A percentile compares a stretch with the other conserved stretches of the same genome.
Conservation (phyloP, 2,329 filamentous ascomycete species). For the Dactylellina leptospora region DNA sequence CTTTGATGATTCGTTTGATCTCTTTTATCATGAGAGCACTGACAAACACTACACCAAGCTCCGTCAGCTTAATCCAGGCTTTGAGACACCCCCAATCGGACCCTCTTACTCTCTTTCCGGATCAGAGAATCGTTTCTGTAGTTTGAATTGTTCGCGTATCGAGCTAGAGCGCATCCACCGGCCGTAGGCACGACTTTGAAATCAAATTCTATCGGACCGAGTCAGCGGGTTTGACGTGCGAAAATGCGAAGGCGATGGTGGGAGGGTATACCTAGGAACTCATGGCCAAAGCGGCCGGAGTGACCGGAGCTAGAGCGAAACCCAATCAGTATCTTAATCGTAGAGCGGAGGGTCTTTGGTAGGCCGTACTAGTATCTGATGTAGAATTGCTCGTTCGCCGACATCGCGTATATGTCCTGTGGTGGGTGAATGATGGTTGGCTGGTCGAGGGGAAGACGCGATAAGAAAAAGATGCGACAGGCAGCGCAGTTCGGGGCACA, state of each 20-base stretch:
- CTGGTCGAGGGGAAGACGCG: slow-evolving; percentile 45
- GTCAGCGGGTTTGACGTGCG: slow-evolving; percentile 12
- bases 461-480: slow-evolving; percentile 27
- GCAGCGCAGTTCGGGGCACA: slow-evolving; percentile 32
- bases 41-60: slow-evolving; percentile 78
- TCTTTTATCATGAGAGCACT: slow-evolving; percentile 89
- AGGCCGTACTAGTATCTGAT: slow-evolving; percentile 88
- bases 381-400: slow-evolving; percentile 86
- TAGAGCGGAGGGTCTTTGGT: slow-evolving; percentile 51
- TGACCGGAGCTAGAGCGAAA: slow-evolving; percentile 80
- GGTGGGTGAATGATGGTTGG: background rate
- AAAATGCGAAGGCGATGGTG: background rate
- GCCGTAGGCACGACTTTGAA: slow-evolving; percentile 87
- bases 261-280: slow-evolving; percentile 81
- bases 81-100: background rate
- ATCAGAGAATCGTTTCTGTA: slow-evolving; percentile 99
- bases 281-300: slow-evolving; percentile 95
- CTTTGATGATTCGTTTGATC: slow-evolving; percentile 96
- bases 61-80: too few relatives aligned
- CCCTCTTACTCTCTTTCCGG: slow-evolving; percentile 90
- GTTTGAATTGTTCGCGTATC: slow-evolving; percentile 99
- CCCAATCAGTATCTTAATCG: slow-evolving; percentile 26
- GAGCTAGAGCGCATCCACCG: slow-evolving; percentile 93
- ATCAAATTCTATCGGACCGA: slow-evolving; percentile 79
- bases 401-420: slow-evolving; percentile 64